These are phyloP conservation scores for Trebouxiophyceae sp. DNA, from an alignment of 163 green algal species.

Conservation along the genomic window DNA sequence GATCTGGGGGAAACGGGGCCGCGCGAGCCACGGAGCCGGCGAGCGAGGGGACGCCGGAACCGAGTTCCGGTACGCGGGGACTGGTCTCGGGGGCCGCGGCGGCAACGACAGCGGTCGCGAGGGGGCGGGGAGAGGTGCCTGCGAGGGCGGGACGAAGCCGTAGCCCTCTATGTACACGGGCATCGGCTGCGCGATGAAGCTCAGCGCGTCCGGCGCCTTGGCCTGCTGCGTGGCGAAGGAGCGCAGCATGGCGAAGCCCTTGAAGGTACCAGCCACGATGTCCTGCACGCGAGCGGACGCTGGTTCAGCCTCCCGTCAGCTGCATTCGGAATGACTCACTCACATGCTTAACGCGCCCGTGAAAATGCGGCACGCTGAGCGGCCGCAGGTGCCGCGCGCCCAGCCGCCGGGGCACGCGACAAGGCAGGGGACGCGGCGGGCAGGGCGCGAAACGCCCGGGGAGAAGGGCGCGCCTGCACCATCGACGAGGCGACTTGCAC, in stretches of 20 bases:
- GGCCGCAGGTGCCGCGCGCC: not conserved
- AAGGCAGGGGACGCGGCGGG: not conserved
- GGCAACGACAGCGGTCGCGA: not conserved
- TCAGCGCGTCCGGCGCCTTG: not conserved
- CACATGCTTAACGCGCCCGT: too few species aligned
- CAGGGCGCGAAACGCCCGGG: not conserved
- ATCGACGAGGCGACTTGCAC: not conserved
- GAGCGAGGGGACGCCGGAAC: too few species aligned
- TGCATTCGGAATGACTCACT: too few species aligned
- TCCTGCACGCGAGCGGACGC: slow-evolving; percentile 18
- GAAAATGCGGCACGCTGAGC: too few species aligned
- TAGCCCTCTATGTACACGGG: slow-evolving; percentile 52
- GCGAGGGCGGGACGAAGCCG: slow-evolving; percentile 47
- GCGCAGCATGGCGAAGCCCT: slow-evolving; percentile 54
- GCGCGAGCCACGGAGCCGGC: too few species aligned
- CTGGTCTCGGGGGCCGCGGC: too few species aligned
- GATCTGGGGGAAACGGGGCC: too few species aligned
- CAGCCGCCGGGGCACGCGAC: not conserved
- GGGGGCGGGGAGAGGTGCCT: slow-evolving; percentile 12
- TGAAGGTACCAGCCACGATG: slow-evolving; percentile 59
- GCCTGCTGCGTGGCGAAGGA: not conserved
- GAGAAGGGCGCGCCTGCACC: not conserved
- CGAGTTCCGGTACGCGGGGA: too few species aligned
- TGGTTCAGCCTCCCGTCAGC: too few species aligned
- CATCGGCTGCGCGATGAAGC: slow-evolving; percentile 12